phyloP scores from a whole-genome alignment of 352 stramenopile genomes.

The Globisporangium cederbergense region DNA sequence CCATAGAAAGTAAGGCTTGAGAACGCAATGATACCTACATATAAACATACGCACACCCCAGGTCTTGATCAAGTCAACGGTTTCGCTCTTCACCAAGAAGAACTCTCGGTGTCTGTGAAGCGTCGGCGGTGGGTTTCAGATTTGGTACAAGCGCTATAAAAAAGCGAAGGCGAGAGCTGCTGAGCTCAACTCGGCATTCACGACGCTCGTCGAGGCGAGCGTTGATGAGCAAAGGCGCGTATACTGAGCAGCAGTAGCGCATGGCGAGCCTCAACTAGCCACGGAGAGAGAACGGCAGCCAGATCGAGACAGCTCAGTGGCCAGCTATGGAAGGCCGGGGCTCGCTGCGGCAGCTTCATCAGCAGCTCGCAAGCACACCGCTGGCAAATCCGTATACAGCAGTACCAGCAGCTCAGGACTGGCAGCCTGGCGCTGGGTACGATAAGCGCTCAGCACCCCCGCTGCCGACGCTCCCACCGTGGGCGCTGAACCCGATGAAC shows the following conservation, averaged over 20 bases:
- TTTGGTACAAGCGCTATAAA: not conserved
- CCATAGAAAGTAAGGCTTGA: not conserved
- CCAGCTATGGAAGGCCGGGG: constrained; percentile 38
- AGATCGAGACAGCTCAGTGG: not conserved
- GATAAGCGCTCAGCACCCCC: constrained; percentile 32
- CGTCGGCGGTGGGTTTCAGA: not conserved
- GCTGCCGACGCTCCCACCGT: constrained; percentile 47
- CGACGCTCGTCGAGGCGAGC: too few relatives aligned
- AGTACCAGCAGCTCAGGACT: constrained; percentile 6
- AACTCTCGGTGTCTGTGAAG: not conserved
- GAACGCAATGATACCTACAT: not conserved
- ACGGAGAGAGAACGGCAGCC: not conserved
- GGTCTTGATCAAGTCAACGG: not conserved
- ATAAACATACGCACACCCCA: not conserved
- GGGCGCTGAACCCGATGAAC: constrained; percentile 20
- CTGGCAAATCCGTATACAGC: constrained; percentile 13
- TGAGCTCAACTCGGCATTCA: not conserved
- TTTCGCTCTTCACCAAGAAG: not conserved
- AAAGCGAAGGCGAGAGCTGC: not conserved
- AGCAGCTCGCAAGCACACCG: constrained; percentile 27
- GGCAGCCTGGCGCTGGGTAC: constrained; percentile 18
- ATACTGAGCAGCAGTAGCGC: not conserved
- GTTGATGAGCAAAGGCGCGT: not conserved
- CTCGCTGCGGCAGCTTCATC: constrained; percentile 43
- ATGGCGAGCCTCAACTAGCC: not conserved